phyloP scores from a whole-genome alignment of 306 rosid species.

The Datisca glomerata region DNA sequence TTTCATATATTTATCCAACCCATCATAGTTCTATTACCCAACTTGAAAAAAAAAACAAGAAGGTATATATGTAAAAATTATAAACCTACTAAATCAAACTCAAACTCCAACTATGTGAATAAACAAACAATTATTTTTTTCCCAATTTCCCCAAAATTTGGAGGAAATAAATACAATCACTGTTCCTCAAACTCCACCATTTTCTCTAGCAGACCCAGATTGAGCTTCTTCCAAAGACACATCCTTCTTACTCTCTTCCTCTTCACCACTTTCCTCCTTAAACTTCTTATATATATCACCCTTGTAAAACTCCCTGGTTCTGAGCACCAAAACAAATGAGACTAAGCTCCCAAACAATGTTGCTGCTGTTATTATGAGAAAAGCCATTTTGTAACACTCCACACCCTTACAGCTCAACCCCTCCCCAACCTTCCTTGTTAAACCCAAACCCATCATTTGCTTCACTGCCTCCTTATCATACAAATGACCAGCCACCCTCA shows the following conservation, averaged over 20 bases:
- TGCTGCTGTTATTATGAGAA: constrained; percentile 16
- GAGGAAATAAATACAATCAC: too few relatives aligned
- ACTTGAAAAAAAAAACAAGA: too few relatives aligned
- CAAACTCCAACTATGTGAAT: too few relatives aligned
- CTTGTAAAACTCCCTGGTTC: constrained; percentile 24
- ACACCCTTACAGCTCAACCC: constrained; percentile 17
- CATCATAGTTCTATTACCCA: too few relatives aligned
- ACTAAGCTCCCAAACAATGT: constrained; percentile 18
- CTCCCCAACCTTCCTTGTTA: constrained; percentile 14
- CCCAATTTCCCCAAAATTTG: too few relatives aligned
- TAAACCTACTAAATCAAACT: too few relatives aligned
- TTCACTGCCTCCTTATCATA: constrained; percentile 25
- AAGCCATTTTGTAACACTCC: constrained; percentile 22
- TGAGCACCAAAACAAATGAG: constrained; percentile 16
- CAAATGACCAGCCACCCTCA: constrained; percentile 21
- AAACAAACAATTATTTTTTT: too few relatives aligned
- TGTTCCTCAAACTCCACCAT: too few relatives aligned
- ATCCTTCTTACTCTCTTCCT: constrained; percentile 3
- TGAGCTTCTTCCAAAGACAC: too few relatives aligned
- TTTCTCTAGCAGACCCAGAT: too few relatives aligned
- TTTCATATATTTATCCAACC: too few relatives aligned
- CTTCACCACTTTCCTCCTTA: neutral
- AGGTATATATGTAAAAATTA: too few relatives aligned
- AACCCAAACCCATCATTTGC: constrained; percentile 22
- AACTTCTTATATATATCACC: constrained; percentile 22